phyloP scores from a whole-genome alignment of 345 rosid species.

The Viola odorata region DNA sequence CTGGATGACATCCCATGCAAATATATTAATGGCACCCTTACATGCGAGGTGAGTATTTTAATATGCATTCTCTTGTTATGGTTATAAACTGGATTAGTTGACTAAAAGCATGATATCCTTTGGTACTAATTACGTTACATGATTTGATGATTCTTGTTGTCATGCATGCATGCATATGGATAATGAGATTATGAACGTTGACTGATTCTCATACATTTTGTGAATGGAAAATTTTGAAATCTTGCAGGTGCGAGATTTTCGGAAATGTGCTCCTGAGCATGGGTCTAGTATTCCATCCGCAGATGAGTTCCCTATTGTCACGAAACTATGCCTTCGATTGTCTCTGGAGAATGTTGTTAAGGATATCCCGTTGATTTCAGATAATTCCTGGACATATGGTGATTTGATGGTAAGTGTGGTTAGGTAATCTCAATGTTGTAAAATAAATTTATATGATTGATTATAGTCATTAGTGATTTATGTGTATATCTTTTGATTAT shows the following conservation, averaged over 20 bases:
- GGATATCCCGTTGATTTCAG: slow-evolving; percentile 78
- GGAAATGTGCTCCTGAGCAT: slow-evolving; percentile 48
- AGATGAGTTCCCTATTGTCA: slow-evolving; percentile 43
- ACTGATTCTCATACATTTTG: slow-evolving; percentile 3
- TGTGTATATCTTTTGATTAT: slow-evolving; percentile 10
- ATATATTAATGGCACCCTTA: slow-evolving; percentile 61
- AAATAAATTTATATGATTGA: not conserved
- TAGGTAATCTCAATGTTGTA: slow-evolving; percentile 6
- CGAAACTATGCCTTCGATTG: slow-evolving; percentile 66
- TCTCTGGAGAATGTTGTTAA: slow-evolving; percentile 87
- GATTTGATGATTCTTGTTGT: slow-evolving; percentile 4
- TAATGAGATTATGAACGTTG: not conserved
- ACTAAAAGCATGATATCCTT: not conserved
- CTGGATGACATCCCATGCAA: slow-evolving; percentile 72
- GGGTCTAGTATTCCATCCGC: slow-evolving; percentile 30
- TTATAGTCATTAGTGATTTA: not conserved
- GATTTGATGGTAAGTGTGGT: slow-evolving; percentile 71
- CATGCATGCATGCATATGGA: not conserved
- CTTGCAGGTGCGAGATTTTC: slow-evolving; percentile 79
- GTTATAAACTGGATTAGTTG: not conserved
- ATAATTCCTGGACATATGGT: slow-evolving; percentile 90
- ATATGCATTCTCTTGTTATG: not conserved
- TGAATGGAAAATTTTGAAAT: slow-evolving; percentile 1
- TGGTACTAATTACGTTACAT: not conserved
- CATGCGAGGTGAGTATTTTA: slow-evolving; percentile 67